These are phyloP conservation scores for Fusarium palustre DNA, from an alignment of 2,329 filamentous ascomycete genomes.

Conservation along the genomic window DNA sequence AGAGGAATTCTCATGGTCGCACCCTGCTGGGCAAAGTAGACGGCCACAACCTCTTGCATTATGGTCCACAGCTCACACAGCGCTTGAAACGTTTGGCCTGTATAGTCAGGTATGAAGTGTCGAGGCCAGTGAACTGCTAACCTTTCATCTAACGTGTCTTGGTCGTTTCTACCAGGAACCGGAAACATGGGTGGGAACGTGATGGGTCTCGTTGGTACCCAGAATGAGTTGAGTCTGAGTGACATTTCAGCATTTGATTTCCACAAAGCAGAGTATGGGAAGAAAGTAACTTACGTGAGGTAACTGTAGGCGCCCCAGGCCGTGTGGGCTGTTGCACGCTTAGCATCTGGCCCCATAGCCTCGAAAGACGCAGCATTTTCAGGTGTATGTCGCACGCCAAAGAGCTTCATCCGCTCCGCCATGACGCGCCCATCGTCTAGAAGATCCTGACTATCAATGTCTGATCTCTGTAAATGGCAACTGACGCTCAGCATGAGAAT, in stretches of 20 bases:
- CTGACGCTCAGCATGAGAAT: constrained; percentile 28
- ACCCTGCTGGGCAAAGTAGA: constrained; percentile 20
- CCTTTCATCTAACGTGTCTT: constrained; percentile 21
- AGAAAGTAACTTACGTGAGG: constrained; percentile 6
- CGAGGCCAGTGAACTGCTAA: constrained; percentile 34
- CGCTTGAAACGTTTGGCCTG: constrained; percentile 32
- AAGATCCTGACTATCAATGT: constrained; percentile 14
- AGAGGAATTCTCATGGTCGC: constrained; percentile 11
- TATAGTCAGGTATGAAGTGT: constrained; percentile 23
- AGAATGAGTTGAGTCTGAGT: constrained; percentile 20
- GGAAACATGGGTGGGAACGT: constrained; percentile 30
- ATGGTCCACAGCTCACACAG: constrained; percentile 36
- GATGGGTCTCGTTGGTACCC: constrained; percentile 21
- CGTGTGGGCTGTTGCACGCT: constrained; percentile 16
- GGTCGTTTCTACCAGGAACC: constrained; percentile 16
- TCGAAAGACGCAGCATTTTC: constrained; percentile 24
- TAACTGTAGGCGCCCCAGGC: constrained; percentile 32
- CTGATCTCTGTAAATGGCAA: constrained; percentile 15
- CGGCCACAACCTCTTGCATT: constrained; percentile 32
- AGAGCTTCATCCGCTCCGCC: constrained; percentile 23
- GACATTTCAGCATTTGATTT: background rate
- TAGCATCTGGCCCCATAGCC: constrained; percentile 1
- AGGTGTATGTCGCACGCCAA: constrained; percentile 16
- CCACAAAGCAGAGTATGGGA: background rate
- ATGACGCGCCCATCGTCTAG: constrained; percentile 14